phyloP scores from a whole-genome alignment of 768 basidiomycete species.

The Mycena vulgaris region DNA sequence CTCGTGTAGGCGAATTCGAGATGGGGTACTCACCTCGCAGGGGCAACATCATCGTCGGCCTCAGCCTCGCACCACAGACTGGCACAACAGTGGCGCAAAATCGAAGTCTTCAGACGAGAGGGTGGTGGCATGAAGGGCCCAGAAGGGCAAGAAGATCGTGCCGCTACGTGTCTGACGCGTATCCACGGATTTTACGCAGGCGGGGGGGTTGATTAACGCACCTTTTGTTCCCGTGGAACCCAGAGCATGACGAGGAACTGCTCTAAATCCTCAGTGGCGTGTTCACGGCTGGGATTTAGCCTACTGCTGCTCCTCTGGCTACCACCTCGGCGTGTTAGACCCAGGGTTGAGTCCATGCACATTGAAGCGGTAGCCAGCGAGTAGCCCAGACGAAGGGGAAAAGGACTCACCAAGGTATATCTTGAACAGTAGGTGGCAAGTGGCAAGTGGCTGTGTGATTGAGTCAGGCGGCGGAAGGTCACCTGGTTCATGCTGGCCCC shows the following conservation, averaged over 20 bases:
- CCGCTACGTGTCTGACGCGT: slow-evolving; percentile 16
- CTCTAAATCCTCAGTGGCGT: no score
- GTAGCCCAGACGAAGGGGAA: background rate
- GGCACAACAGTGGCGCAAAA: background rate
- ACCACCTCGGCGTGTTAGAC: background rate
- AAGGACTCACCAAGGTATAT: background rate
- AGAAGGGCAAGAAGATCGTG: background rate
- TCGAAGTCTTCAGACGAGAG: background rate
- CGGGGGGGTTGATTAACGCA: background rate
- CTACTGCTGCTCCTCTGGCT: background rate
- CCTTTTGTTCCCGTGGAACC: slow-evolving; percentile 8
- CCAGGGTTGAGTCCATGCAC: slow-evolving; percentile 2
- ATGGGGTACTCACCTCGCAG: no score
- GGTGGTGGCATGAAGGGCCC: background rate
- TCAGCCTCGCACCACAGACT: background rate
- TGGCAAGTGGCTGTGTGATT: background rate
- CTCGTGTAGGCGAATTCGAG: no score
- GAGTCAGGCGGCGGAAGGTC: no score
- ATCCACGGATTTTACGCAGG: background rate
- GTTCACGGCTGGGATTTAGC: background rate
- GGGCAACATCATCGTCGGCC: background rate
- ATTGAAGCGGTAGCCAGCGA: background rate
- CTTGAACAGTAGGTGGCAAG: background rate
- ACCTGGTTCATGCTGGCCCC: no score
- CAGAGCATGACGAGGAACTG: background rate